Evolutionary conservation across 2,329 filamentous ascomycete species (phyloP).

Genomic region (Teratosphaeria pseudoeucalypti): DNA sequence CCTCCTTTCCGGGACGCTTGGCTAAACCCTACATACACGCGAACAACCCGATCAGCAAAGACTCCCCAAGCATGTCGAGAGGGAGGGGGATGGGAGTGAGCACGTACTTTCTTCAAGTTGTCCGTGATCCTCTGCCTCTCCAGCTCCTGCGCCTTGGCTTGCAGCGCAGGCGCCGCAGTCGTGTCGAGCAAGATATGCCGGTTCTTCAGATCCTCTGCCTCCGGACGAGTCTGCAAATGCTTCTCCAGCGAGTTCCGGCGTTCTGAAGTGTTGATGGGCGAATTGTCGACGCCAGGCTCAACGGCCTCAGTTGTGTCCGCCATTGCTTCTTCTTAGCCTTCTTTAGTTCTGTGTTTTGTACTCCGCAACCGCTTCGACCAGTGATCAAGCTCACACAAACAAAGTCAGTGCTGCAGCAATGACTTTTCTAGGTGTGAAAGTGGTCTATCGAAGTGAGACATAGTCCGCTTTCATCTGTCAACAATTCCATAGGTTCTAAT

Average conservation of each 20-base stretch:
- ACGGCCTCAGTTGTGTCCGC: neutral
- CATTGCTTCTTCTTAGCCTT: neutral
- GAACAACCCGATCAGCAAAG: neutral
- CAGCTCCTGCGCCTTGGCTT: slow-evolving; percentile 51
- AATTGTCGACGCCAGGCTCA: slow-evolving; percentile 2
- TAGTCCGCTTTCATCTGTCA: neutral
- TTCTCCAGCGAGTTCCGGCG: slow-evolving; percentile 17
- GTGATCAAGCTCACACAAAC: neutral
- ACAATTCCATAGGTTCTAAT: too few species aligned
- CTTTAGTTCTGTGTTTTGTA: neutral
- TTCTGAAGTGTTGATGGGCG: slow-evolving; percentile 11
- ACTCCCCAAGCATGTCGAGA: neutral
- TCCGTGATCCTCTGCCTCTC: slow-evolving; percentile 55
- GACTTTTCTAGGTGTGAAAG: neutral
- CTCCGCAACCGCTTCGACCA: neutral
- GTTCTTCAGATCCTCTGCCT: slow-evolving; percentile 54
- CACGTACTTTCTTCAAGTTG: slow-evolving; percentile 46
- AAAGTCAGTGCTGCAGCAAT: neutral
- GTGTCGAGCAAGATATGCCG: slow-evolving; percentile 58
- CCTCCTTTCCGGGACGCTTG: slow-evolving; percentile 56
- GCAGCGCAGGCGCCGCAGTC: slow-evolving; percentile 56
- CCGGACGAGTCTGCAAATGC: slow-evolving; percentile 34
- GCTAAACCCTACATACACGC: slow-evolving; percentile 37
- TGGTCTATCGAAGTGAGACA: neutral
- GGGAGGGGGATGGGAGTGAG: neutral